phyloP scores from a whole-genome alignment of 805 yeast species.

The Saccharomycopsis sp. region DNA sequence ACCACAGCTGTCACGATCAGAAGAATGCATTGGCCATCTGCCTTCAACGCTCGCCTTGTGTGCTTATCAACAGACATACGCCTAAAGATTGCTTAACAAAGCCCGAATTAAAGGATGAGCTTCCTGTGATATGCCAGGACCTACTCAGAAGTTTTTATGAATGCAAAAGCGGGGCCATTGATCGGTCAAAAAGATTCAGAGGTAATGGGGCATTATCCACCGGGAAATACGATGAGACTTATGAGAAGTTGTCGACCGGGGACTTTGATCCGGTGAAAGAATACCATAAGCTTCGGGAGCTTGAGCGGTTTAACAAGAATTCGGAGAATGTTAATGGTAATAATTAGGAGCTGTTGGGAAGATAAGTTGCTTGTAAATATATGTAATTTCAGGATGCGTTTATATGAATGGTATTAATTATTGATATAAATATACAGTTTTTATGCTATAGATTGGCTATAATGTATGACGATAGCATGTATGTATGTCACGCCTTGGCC shows the following conservation, averaged over 20 bases:
- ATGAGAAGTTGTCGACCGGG: constrained; percentile 71
- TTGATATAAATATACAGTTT: too few species aligned
- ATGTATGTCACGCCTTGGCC: too few species aligned
- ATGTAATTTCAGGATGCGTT: too few species aligned
- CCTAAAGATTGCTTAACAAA: constrained; percentile 84
- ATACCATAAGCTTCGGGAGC: constrained; percentile 57
- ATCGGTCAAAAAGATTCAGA: constrained; percentile 82
- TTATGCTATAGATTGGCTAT: too few species aligned
- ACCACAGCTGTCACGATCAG: constrained; percentile 80
- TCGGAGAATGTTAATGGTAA: neutral
- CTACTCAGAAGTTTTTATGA: constrained; percentile 82
- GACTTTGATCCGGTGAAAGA: constrained; percentile 79
- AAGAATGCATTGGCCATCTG: constrained; percentile 94
- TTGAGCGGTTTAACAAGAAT: constrained; percentile 44
- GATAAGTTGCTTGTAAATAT: too few species aligned
- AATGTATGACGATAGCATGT: too few species aligned
- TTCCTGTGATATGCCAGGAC: constrained; percentile 85
- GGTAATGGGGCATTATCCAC: constrained; percentile 93
- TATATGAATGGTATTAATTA: too few species aligned
- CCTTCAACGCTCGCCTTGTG: constrained; percentile 94
- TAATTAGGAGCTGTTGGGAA: neutral
- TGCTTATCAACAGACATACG: constrained; percentile 77
- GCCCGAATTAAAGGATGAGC: constrained; percentile 64
- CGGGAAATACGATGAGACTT: constrained; percentile 87
- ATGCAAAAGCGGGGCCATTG: constrained; percentile 86